Conservation (phyloP, 352 stramenopile genomes). For the Globisporangium solare region DNA sequence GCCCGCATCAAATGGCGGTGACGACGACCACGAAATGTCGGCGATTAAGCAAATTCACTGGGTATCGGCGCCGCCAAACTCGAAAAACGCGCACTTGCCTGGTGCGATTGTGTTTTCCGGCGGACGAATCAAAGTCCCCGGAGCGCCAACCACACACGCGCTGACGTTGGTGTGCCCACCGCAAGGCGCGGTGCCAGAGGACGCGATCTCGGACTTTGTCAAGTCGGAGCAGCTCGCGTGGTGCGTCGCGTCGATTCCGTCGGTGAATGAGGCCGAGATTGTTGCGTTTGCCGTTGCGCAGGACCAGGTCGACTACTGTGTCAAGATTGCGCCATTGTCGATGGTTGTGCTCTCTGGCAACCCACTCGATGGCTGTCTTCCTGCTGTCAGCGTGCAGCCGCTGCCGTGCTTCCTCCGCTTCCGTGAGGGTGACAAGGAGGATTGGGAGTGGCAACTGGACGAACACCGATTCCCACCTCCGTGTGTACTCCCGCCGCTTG, state of each 20-base stretch:
- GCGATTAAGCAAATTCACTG: constrained; percentile 52
- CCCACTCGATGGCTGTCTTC: constrained; percentile 63
- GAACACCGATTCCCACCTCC: constrained; percentile 21
- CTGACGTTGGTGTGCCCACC: constrained; percentile 47
- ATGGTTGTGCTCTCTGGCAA: constrained; percentile 65
- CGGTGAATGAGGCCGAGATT: constrained; percentile 49
- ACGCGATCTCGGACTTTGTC: constrained; percentile 43
- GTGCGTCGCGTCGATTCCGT: constrained; percentile 32
- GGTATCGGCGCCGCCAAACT: constrained; percentile 56
- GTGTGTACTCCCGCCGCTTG: constrained; percentile 31
- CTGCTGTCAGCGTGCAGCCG: constrained; percentile 49
- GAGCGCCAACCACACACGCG: constrained; percentile 18
- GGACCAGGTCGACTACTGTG: constrained; percentile 51
- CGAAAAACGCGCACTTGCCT: constrained; percentile 38
- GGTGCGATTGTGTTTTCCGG: constrained; percentile 51
- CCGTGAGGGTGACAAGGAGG: constrained; percentile 52
- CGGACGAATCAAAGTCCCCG: constrained; percentile 11
- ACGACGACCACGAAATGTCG: constrained; percentile 4
- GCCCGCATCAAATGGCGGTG: background rate
- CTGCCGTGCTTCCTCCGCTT: constrained; percentile 62
- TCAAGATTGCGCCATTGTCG: constrained; percentile 51
- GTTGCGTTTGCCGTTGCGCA: constrained; percentile 35
- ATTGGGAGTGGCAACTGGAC: constrained; percentile 60
- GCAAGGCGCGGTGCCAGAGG: constrained; percentile 26
- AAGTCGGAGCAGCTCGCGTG: constrained; percentile 63